Conservation (phyloP, 108 stramenopile genomes). For the Conticribra guillardii region DNA sequence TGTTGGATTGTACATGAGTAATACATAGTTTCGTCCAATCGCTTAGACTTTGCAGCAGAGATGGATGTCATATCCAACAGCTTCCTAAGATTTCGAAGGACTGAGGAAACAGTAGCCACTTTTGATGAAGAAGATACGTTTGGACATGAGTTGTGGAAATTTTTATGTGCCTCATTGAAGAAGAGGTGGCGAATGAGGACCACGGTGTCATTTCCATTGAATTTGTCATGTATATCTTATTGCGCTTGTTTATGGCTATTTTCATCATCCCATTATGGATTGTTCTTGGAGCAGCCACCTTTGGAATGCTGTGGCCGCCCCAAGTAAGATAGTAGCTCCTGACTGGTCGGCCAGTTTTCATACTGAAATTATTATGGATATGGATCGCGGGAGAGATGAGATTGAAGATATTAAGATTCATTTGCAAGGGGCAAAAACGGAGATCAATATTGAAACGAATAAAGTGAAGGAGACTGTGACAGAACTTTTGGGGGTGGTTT, state of each 20-base stretch:
- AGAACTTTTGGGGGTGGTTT: slow-evolving; percentile 41
- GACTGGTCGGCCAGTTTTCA: slow-evolving; percentile 29
- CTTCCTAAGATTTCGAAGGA: not conserved
- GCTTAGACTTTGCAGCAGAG: slow-evolving; percentile 61
- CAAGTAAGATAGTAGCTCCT: slow-evolving; percentile 65
- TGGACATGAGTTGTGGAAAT: slow-evolving; percentile 39
- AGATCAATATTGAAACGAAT: slow-evolving; percentile 43
- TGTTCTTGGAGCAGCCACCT: slow-evolving; percentile 52
- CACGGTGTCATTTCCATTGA: slow-evolving; percentile 14
- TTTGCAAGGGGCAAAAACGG: slow-evolving; percentile 1
- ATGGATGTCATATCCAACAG: slow-evolving; percentile 50
- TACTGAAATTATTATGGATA: slow-evolving; percentile 26
- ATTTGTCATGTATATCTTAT: slow-evolving; percentile 13
- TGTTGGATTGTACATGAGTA: too few relatives aligned
- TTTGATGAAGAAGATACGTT: slow-evolving; percentile 12
- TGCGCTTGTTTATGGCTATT: slow-evolving; percentile 43
- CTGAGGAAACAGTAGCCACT: not conserved
- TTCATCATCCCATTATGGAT: slow-evolving; percentile 76
- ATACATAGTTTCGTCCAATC: slow-evolving; percentile 67
- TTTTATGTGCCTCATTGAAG: slow-evolving; percentile 48
- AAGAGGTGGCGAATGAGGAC: slow-evolving; percentile 6
- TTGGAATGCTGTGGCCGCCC: slow-evolving; percentile 80
- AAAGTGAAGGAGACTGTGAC: slow-evolving; percentile 44
- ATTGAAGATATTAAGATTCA: slow-evolving; percentile 11
- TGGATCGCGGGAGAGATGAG: slow-evolving; percentile 36